Percentiles rank a stretch among this genome's conserved stretches.
These are phyloP conservation scores for Porogramme epimiltina DNA, from an alignment of 1,284 basidiomycete species.

Conservation along the genomic window DNA sequence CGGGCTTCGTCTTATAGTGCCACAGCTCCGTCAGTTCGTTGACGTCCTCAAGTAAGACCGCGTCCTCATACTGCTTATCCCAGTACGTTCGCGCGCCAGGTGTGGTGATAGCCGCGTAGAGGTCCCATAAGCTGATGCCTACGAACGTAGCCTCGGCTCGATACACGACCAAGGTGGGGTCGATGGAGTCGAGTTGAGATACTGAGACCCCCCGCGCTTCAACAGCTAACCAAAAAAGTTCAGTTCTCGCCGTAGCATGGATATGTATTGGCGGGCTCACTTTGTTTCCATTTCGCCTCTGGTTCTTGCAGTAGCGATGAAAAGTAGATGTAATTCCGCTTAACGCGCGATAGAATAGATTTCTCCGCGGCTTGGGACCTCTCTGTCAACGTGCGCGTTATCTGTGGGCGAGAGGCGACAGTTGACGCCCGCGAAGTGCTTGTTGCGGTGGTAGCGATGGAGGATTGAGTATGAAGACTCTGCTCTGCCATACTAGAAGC, in stretches of 20 bases:
- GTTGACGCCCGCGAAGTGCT: constrained; percentile 29
- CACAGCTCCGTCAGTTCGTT: constrained; percentile 92
- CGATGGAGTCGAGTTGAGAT: constrained; percentile 96
- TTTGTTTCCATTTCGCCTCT: constrained; percentile 95
- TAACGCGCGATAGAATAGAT: constrained; percentile 80
- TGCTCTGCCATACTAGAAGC: constrained; percentile 68
- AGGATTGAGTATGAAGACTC: constrained; percentile 65
- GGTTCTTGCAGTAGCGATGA: constrained; percentile 97
- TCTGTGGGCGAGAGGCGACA: constrained; percentile 37
- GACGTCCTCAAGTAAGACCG: constrained; percentile 84
- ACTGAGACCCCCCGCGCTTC: constrained; percentile 91
- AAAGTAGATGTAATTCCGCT: constrained; percentile 97
- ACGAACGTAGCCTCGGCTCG: constrained; percentile 98
- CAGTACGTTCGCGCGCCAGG: constrained; percentile 83
- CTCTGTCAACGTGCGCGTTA: constrained; percentile 41
- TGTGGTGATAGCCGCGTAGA: constrained; percentile 87
- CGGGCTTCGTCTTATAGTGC: constrained; percentile 87
- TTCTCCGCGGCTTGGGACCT: constrained; percentile 71
- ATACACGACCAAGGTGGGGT: constrained; percentile 95
- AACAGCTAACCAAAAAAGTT: constrained; percentile 31
- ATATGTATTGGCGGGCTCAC: constrained; percentile 45
- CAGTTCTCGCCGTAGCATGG: constrained; percentile 1
- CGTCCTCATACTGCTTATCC: constrained; percentile 92
- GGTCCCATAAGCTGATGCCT: constrained; percentile 94
- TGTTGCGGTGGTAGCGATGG: constrained; percentile 33